phyloP scores from a whole-genome alignment of 1,284 basidiomycete species.

The Microbotryum lychnidis-dioicae region DNA sequence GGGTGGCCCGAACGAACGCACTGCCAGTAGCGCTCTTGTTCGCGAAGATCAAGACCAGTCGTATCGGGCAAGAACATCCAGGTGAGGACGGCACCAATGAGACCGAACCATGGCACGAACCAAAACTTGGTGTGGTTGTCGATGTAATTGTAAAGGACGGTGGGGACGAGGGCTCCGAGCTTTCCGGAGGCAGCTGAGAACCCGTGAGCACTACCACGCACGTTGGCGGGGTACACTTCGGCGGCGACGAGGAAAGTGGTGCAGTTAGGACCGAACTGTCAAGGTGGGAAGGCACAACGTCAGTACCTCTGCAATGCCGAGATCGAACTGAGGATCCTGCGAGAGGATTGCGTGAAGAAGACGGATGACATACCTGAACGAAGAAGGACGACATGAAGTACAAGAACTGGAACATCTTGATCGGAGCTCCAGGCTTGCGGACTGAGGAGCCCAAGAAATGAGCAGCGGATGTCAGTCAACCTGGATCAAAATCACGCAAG shows the following conservation, averaged over 20 bases:
- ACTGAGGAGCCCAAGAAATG: slow-evolving; percentile 16
- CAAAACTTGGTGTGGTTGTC: slow-evolving; percentile 44
- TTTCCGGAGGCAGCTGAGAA: slow-evolving; percentile 41
- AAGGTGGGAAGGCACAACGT: slow-evolving; percentile 25
- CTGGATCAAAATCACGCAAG: too few relatives aligned
- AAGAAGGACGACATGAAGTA: slow-evolving; percentile 49
- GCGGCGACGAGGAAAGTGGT: slow-evolving; percentile 39
- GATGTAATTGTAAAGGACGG: slow-evolving; percentile 42
- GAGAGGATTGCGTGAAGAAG: too few relatives aligned
- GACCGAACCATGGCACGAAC: slow-evolving; percentile 50
- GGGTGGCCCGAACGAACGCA: slow-evolving; percentile 46
- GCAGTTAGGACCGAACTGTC: slow-evolving; percentile 48
- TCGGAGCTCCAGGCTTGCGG: slow-evolving; percentile 35
- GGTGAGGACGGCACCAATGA: slow-evolving; percentile 46
- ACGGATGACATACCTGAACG: slow-evolving; percentile 32
- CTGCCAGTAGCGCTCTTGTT: slow-evolving; percentile 51
- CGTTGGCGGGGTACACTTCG: slow-evolving; percentile 41
- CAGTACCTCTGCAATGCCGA: background rate
- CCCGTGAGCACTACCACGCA: slow-evolving; percentile 42
- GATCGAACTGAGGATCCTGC: background rate
- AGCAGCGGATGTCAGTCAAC: too few relatives aligned
- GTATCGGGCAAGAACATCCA: slow-evolving; percentile 46
- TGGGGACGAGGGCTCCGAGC: slow-evolving; percentile 40
- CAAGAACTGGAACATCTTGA: slow-evolving; percentile 38
- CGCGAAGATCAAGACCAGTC: slow-evolving; percentile 50